Conservation (phyloP, 352 stramenopile genomes). For the Elongisporangium undulatum region DNA sequence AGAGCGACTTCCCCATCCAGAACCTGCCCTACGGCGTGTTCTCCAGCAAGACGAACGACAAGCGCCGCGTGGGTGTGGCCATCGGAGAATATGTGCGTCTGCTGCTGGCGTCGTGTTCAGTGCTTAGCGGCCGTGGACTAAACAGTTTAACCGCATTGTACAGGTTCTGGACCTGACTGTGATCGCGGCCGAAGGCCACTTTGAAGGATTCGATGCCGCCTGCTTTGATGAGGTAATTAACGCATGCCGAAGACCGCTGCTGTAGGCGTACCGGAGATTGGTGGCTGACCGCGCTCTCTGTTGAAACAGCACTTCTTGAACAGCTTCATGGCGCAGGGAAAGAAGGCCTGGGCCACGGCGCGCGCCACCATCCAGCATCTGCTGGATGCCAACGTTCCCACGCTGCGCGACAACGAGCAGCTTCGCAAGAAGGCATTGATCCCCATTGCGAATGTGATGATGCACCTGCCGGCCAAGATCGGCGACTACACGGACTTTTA, state of each 20-base stretch:
- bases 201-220: conserved; percentile 75
- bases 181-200: conserved; percentile 86
- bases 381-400: conserved; percentile 68
- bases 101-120: not conserved
- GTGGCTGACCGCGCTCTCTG: not conserved
- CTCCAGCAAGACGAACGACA: conserved; percentile 63
- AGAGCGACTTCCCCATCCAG: conserved; percentile 90
- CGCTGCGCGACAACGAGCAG: conserved; percentile 74
- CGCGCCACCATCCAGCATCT: conserved; percentile 86
- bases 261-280: not conserved
- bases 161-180: conserved; percentile 88
- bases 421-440: conserved; percentile 79
- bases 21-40: conserved; percentile 97
- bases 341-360: conserved; percentile 81
- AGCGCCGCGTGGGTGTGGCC: conserved; percentile 75
- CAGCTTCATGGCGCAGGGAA: conserved; percentile 91
- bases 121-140: not conserved
- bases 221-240: conserved; percentile 69
- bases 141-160: not conserved
- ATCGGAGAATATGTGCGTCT: conserved; percentile 73
- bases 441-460: conserved; percentile 65
- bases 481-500: conserved; percentile 99
- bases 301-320: conserved; percentile 74
- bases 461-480: conserved; percentile 93
- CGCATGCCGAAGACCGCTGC: not conserved